These are phyloP conservation scores for Microthlaspi erraticum DNA, from an alignment of 345 rosid species.

Conservation along the genomic window DNA sequence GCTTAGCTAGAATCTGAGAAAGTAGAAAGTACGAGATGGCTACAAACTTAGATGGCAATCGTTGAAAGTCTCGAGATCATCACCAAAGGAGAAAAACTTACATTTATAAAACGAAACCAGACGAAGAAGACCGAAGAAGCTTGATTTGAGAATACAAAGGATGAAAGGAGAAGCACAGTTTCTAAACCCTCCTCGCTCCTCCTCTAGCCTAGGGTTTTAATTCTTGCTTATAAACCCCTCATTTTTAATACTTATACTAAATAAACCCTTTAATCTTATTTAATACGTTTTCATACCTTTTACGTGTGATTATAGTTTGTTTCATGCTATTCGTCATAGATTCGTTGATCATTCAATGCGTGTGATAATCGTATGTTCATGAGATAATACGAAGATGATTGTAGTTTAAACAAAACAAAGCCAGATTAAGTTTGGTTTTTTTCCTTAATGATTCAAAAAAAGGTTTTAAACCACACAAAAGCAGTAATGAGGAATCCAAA, in stretches of 20 bases:
- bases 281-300: neutral
- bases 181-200: slow-evolving; percentile 14
- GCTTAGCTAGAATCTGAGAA: no score
- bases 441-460: neutral
- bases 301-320: no score
- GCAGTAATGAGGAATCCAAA: slow-evolving; percentile 28
- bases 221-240: neutral
- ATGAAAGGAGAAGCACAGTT: slow-evolving; percentile 5
- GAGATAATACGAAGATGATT: neutral
- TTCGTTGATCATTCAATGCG: neutral
- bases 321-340: neutral
- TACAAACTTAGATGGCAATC: no score
- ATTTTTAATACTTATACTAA: neutral
- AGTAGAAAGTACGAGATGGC: no score
- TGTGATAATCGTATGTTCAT: neutral
- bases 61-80: no score
- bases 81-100: neutral
- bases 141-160: neutral
- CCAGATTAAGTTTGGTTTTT: slow-evolving; percentile 18
- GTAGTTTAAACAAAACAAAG: neutral
- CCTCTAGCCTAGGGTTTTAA: neutral
- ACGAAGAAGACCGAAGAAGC: slow-evolving; percentile 7
- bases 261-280: neutral
- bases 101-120: neutral
- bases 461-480: slow-evolving; percentile 15